Base-by-base conservation (phyloP, 768 basidiomycete genomes). In the Lactarius evosmus region DNA sequence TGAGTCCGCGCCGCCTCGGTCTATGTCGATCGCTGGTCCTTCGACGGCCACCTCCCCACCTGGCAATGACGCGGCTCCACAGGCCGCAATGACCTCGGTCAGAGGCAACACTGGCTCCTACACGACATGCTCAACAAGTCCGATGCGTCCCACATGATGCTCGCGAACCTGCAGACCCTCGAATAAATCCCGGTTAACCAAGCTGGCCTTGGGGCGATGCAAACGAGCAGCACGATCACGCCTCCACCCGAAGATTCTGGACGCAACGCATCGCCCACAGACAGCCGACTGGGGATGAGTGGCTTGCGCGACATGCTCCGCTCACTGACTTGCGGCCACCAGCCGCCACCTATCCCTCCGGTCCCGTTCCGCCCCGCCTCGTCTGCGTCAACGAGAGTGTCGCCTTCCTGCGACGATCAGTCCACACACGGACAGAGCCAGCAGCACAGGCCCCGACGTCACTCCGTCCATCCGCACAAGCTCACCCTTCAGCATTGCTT, bases 1-100 rank as follows among this genome's bases (percentile, higher is more conserved):
- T 66, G 85, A 85, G 53, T 78, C 80, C 0, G 84, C 82, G 58
- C 75, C 75, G 2, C 63, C 67, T 9, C 68, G 53, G 34, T 61
- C 52, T 30, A 60, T 41, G 16, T 58, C 58, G 17, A 62, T 25
- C 49, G 69, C 36, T 68, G 79, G 32, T 66, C 77, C 36, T 58
- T 76, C 38, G 65, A 76, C 32, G 7, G 69, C 66, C 17, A 69
- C 68, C 12, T 79, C 76, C 38, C 77, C 79, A 0, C 76, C 78
- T 7, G 58, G 72, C 69, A 75, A 62, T 94, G 92, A 91, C 79
- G 88, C 2, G 89, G 89, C 0, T 90, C 91, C 7, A 89, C 89
- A 0, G 92, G 91, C 2, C 79, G 90, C 53, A 86, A 92, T 67
- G 93, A 95, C 70, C 82, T 95, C 58, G 91, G 85, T 66, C 86